Conservation (phyloP, 176 grass and related monocot genomes). For the Oryza nivara region DNA sequence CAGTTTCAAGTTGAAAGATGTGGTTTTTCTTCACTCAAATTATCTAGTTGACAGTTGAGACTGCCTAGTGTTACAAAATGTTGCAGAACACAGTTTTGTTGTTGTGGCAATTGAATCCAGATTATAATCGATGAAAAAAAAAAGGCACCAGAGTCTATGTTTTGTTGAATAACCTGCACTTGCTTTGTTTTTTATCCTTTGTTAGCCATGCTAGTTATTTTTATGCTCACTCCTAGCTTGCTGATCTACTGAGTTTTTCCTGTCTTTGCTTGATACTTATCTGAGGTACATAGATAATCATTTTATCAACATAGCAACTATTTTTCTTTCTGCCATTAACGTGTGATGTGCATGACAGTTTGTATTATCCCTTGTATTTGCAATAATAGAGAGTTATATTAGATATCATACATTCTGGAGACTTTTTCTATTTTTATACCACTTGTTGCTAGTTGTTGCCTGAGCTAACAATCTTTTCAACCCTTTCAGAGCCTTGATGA, state of each 20-base stretch:
- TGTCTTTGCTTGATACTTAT: slow-evolving; percentile 23
- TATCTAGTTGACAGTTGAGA: background rate
- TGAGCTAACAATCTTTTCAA: slow-evolving; percentile 32
- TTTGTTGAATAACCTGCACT: background rate
- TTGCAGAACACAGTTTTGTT: background rate
- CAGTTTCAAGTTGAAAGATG: slow-evolving; percentile 17
- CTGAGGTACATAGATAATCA: background rate
- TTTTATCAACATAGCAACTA: background rate
- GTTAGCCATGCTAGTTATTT: background rate
- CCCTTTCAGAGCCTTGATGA: slow-evolving; percentile 74
- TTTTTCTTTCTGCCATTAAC: background rate
- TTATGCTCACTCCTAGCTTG: background rate
- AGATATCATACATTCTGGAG: slow-evolving; percentile 21
- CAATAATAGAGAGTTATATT: slow-evolving; percentile 25
- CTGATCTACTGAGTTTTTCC: background rate
- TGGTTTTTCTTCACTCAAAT: slow-evolving; percentile 12
- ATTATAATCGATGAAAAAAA: background rate
- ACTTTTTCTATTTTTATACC: background rate
- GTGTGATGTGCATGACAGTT: slow-evolving; percentile 6
- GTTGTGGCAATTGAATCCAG: background rate
- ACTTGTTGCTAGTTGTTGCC: background rate
- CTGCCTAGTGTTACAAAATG: background rate
- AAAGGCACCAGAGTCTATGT: background rate
- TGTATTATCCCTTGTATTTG: slow-evolving; percentile 12
- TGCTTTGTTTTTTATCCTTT: background rate